These are phyloP conservation scores for Penicillium egyptiacum DNA, from an alignment of 495 filamentous ascomycete species.

Conservation along the genomic window DNA sequence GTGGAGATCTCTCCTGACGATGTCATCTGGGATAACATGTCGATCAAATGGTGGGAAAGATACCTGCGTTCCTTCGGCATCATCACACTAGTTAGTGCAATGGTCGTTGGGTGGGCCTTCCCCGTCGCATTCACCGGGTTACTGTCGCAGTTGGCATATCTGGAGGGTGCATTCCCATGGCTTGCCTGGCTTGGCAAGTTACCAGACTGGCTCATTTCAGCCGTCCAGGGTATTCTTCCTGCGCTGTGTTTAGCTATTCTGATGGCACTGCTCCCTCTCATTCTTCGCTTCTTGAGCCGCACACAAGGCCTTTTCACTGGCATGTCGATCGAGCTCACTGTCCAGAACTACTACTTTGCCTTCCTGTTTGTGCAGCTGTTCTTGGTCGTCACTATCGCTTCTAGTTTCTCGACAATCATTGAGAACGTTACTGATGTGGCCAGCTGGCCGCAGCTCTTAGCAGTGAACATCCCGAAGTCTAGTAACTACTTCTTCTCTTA, in stretches of 20 bases:
- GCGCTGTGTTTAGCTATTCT: constrained; percentile 74
- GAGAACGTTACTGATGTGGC: constrained; percentile 61
- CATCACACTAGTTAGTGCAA: constrained; percentile 63
- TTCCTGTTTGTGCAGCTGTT: constrained; percentile 97
- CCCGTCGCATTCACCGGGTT: constrained; percentile 87
- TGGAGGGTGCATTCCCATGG: constrained; percentile 65
- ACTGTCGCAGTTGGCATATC: constrained; percentile 69
- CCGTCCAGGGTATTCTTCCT: constrained; percentile 85
- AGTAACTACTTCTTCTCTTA: constrained; percentile 98
- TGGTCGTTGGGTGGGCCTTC: constrained; percentile 88
- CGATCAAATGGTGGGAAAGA: constrained; percentile 90
- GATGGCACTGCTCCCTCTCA: constrained; percentile 75
- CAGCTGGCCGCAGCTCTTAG: constrained; percentile 67
- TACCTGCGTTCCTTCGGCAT: constrained; percentile 73
- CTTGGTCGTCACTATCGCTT: constrained; percentile 84
- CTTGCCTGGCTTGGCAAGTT: constrained; percentile 66
- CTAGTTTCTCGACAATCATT: constrained; percentile 69
- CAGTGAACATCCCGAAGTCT: constrained; percentile 79
- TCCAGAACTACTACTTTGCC: constrained; percentile 90
- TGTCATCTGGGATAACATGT: constrained; percentile 98
- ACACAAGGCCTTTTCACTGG: constrained; percentile 83
- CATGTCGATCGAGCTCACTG: constrained; percentile 72
- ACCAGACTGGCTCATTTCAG: constrained; percentile 64
- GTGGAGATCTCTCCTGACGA: constrained; percentile 93
- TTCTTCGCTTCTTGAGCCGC: constrained; percentile 70